Evolutionary conservation across 2,329 filamentous ascomycete genomes (phyloP).

Genomic region (Talaromyces islandicus): DNA sequence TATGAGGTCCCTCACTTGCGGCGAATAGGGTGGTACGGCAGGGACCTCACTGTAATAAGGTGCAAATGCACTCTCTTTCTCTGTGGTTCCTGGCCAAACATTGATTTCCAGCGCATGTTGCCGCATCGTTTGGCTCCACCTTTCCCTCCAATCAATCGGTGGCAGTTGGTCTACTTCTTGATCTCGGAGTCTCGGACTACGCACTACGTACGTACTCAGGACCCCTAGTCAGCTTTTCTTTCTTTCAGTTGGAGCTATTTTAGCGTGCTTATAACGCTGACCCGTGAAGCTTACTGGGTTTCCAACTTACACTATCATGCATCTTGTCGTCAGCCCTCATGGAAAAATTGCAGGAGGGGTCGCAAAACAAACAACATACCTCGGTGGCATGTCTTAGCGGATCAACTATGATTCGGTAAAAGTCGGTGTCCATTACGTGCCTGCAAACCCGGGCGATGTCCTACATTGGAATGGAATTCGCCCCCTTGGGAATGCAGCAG

Average conservation of each 20-base stretch:
- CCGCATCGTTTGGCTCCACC: conserved; percentile 6
- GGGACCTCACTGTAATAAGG: conserved; percentile 19
- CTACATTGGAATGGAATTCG: neutral
- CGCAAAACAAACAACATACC: neutral
- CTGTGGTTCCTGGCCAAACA: conserved; percentile 3
- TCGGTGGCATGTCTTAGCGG: neutral
- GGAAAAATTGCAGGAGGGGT: neutral
- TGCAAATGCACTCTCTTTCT: conserved; percentile 17
- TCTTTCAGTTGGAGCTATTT: neutral
- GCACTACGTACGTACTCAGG: neutral
- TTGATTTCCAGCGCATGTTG: conserved; percentile 9
- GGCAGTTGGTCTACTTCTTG: neutral
- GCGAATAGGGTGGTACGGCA: conserved; percentile 27
- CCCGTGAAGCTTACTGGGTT: neutral
- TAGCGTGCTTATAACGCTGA: neutral
- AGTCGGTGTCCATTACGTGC: neutral
- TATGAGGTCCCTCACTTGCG: conserved; percentile 18
- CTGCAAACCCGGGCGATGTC: neutral
- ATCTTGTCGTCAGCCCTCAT: neutral
- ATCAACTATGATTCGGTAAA: neutral
- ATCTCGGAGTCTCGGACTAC: neutral
- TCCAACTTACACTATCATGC: neutral
- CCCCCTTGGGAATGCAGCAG: neutral
- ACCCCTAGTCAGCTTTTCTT: neutral
- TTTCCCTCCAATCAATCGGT: conserved; percentile 8